A percentile compares a stretch with the other conserved stretches of the same genome.
phyloP scores from a whole-genome alignment of 805 yeast species.

The Wickerhamomyces silvicola region DNA sequence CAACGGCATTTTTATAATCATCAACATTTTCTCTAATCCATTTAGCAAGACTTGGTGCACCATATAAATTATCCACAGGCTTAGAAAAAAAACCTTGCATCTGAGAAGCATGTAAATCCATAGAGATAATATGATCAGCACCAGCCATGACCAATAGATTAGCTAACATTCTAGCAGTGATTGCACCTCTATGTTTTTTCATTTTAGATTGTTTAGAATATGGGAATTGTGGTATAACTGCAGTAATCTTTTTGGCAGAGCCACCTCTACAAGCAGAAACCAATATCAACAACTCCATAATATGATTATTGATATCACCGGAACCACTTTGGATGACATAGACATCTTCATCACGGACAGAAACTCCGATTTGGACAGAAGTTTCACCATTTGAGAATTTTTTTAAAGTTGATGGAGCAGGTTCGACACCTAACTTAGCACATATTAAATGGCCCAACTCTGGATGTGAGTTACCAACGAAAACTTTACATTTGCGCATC shows the following conservation, averaged over 20 bases:
- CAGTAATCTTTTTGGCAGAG: constrained; percentile 92
- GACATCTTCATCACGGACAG: constrained; percentile 95
- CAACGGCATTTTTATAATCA: constrained; percentile 83
- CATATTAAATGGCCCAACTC: constrained; percentile 89
- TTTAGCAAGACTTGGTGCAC: constrained; percentile 92
- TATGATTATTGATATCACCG: constrained; percentile 81
- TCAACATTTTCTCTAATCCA: constrained; percentile 92
- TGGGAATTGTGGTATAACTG: constrained; percentile 96
- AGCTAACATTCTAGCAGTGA: constrained; percentile 97
- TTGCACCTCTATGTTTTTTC: constrained; percentile 99
- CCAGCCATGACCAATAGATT: constrained; percentile 95
- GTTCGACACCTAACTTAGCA: constrained; percentile 82
- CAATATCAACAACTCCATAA: constrained; percentile 90
- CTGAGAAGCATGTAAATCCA: constrained; percentile 95
- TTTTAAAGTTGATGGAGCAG: constrained; percentile 87
- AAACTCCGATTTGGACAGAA: constrained; percentile 88
- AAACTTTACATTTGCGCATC: constrained; percentile 96
- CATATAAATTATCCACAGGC: constrained; percentile 94
- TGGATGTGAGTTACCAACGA: constrained; percentile 95
- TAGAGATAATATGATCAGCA: constrained; percentile 95
- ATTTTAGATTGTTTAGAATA: constrained; percentile 95
- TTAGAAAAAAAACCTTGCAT: constrained; percentile 98
- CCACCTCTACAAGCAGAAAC: constrained; percentile 97
- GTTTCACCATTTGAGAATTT: constrained; percentile 98
- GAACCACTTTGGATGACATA: constrained; percentile 90